Evolutionary conservation across 148 eudicot species (phyloP).

Genomic region (Camellia lanceoleosa): DNA sequence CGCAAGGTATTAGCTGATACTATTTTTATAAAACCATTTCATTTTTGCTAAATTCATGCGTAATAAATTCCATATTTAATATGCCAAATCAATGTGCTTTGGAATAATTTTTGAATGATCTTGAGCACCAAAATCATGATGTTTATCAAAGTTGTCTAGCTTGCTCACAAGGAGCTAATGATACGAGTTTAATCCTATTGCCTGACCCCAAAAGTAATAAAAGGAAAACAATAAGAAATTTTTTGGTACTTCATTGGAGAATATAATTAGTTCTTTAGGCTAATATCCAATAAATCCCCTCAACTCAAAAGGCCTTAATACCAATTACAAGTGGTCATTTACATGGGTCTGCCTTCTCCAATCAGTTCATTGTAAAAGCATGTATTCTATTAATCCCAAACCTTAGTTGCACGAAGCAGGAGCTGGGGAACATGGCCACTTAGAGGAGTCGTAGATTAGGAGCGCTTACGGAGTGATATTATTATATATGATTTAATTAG

Average conservation of each 20-base stretch:
- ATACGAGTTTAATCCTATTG: not conserved
- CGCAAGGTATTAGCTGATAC: not conserved
- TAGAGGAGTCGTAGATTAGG: too few relatives aligned
- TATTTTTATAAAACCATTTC: not conserved
- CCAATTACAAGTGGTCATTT: not conserved
- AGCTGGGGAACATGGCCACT: too few relatives aligned
- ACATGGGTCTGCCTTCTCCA: not conserved
- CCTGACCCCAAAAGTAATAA: not conserved
- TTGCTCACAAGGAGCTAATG: too few relatives aligned
- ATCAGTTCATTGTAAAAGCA: not conserved
- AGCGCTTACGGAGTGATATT: too few relatives aligned
- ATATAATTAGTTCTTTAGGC: not conserved
- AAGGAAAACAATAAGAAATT: not conserved
- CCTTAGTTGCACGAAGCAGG: too few relatives aligned
- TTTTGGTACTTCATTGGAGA: not conserved
- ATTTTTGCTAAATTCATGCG: not conserved
- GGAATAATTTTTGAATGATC: too few relatives aligned
- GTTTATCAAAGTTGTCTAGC: too few relatives aligned
- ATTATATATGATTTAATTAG: too few relatives aligned
- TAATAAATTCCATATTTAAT: too few relatives aligned
- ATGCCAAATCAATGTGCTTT: too few relatives aligned
- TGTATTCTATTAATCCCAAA: too few relatives aligned
- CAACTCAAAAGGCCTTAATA: not conserved
- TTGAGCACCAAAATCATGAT: too few relatives aligned
- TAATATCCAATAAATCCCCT: not conserved